Conservation (phyloP, 2,329 filamentous ascomycete species). For the Exserohilum turcica region DNA sequence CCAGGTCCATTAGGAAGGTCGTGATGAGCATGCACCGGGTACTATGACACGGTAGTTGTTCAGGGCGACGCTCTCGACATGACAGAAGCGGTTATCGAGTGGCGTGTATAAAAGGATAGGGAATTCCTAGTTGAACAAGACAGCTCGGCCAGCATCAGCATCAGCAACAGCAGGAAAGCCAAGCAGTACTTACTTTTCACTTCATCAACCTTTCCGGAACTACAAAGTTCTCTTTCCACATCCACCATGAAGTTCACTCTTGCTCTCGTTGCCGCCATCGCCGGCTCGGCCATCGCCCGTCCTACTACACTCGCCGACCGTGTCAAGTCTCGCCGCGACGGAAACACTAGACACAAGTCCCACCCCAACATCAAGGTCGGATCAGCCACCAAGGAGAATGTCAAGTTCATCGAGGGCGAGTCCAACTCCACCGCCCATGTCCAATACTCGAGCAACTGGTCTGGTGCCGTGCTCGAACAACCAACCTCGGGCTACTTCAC, state of each 20-base stretch:
- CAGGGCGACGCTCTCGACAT: not conserved
- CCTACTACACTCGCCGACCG: conserved; percentile 22
- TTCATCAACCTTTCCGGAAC: not conserved
- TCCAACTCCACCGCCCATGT: conserved; percentile 50
- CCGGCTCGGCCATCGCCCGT: conserved; percentile 18
- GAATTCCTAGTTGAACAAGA: not conserved
- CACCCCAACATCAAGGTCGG: conserved; percentile 23
- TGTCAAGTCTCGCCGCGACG: conserved; percentile 21
- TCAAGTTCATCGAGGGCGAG: conserved; percentile 17
- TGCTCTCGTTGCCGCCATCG: conserved; percentile 16
- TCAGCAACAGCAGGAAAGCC: not conserved
- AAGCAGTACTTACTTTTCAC: not conserved
- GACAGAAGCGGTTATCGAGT: not conserved
- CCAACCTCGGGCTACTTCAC: conserved; percentile 55
- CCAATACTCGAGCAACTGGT: conserved; percentile 63
- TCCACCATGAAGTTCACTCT: conserved; percentile 22
- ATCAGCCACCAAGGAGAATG: conserved; percentile 15
- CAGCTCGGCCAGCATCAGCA: not conserved
- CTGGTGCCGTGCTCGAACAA: conserved; percentile 59
- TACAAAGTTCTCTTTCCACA: not conserved
- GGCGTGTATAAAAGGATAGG: not conserved
- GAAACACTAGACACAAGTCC: conserved; percentile 19
- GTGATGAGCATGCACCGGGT: not conserved
- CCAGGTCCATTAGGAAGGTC: conserved; percentile 6
- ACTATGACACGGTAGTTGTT: not conserved